phyloP scores from a whole-genome alignment of 2,329 filamentous ascomycete genomes.

The Paramyrothecium roridum region DNA sequence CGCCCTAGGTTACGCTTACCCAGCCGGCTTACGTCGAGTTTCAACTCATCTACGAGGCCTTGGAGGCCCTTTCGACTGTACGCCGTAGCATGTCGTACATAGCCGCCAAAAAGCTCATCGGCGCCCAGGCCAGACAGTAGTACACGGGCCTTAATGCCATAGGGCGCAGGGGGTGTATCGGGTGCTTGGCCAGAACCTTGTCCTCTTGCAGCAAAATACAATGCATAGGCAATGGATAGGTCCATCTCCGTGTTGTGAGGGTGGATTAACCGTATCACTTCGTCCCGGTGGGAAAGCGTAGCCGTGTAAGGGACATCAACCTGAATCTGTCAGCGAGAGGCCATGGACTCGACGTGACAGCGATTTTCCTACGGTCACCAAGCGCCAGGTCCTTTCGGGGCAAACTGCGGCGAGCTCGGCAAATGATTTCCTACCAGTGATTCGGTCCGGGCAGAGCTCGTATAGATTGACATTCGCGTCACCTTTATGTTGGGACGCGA shows the following conservation, averaged over 20 bases:
- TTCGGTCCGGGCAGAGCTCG: constrained; percentile 84
- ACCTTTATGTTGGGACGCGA: constrained; percentile 51
- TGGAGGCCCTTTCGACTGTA: constrained; percentile 66
- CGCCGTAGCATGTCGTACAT: constrained; percentile 77
- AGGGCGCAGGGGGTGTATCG: constrained; percentile 32
- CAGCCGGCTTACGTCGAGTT: constrained; percentile 79
- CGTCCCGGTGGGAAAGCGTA: constrained; percentile 63
- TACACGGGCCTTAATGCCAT: constrained; percentile 72
- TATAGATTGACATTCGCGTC: constrained; percentile 47
- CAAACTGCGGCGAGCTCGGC: constrained; percentile 70
- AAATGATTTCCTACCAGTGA: constrained; percentile 79
- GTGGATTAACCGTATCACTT: constrained; percentile 74
- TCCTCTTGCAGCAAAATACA: constrained; percentile 93
- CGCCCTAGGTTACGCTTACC: constrained; percentile 93
- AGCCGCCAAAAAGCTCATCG: constrained; percentile 94
- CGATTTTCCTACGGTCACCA: constrained; percentile 59
- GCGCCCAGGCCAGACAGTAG: constrained; percentile 91
- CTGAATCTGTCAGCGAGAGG: constrained; percentile 25
- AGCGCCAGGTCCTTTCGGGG: constrained; percentile 72
- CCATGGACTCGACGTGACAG: background rate
- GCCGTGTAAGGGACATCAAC: constrained; percentile 81
- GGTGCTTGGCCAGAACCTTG: constrained; percentile 43
- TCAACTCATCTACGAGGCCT: constrained; percentile 76
- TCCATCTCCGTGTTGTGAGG: constrained; percentile 99
- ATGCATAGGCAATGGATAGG: constrained; percentile 83